Evolutionary conservation across 805 yeast genomes (phyloP).

Genomic region (Zygoascus bituminiphila): DNA sequence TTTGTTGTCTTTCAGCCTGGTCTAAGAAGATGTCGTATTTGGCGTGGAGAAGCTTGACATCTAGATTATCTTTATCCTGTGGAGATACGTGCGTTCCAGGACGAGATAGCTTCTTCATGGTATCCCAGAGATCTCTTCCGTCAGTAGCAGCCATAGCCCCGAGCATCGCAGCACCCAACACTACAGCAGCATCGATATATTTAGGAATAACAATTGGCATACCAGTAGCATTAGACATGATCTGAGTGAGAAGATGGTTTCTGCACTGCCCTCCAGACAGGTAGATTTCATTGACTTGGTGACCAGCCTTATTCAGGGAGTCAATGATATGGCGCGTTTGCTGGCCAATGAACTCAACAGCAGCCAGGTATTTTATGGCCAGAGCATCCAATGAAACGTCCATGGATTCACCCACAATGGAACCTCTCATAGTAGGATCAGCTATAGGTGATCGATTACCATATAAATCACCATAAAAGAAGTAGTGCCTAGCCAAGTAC

Average conservation of each 20-base stretch:
- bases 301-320: constrained; percentile 75
- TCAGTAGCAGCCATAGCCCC: constrained; percentile 91
- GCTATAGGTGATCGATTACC: constrained; percentile 98
- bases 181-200: constrained; percentile 95
- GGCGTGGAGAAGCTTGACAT: constrained; percentile 59
- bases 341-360: constrained; percentile 95
- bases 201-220: constrained; percentile 87
- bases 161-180: constrained; percentile 87
- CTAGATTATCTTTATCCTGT: constrained; percentile 45
- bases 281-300: constrained; percentile 63
- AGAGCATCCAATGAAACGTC: constrained; percentile 77
- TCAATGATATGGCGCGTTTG: constrained; percentile 94
- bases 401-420: constrained; percentile 88
- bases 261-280: constrained; percentile 97
- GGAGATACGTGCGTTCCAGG: constrained; percentile 77
- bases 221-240: constrained; percentile 89
- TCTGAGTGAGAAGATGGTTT: constrained; percentile 78
- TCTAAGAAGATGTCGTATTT: constrained; percentile 84
- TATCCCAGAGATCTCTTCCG: constrained; percentile 56
- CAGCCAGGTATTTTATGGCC: constrained; percentile 81
- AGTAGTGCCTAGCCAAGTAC: constrained; percentile 71
- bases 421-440: constrained; percentile 86
- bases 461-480: constrained; percentile 92
- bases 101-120: constrained; percentile 79
- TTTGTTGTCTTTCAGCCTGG: constrained; percentile 74